These are phyloP conservation scores for Hymenoscyphus infarciens DNA, from an alignment of 2,329 filamentous ascomycete genomes.

Conservation along the genomic window DNA sequence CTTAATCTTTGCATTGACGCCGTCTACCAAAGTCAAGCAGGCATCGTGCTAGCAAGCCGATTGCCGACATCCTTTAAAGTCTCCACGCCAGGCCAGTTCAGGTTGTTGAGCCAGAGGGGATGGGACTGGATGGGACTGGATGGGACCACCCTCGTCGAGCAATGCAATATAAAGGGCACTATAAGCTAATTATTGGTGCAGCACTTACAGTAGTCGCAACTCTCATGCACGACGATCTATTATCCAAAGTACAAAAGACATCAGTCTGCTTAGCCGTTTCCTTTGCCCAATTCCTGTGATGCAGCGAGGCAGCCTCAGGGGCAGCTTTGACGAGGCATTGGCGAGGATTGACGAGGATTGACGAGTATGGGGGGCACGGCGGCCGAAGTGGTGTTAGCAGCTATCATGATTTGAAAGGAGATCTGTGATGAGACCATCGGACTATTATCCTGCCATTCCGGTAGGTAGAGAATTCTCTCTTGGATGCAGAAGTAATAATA, in stretches of 20 bases:
- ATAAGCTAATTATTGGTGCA: conserved; percentile 6
- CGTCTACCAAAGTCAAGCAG: background rate
- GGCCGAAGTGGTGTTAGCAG: conserved; percentile 13
- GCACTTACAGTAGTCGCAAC: background rate
- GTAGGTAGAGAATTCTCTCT: background rate
- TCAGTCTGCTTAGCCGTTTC: conserved; percentile 19
- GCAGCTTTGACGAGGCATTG: background rate
- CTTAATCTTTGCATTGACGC: conserved; percentile 1
- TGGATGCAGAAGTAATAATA: background rate
- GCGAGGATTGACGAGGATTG: background rate
- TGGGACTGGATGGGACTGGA: too few relatives aligned
- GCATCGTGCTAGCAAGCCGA: background rate
- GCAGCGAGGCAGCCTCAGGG: background rate
- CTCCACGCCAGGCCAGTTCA: too few relatives aligned
- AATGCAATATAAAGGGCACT: background rate
- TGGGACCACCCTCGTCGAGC: background rate
- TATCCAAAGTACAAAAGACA: conserved; percentile 23
- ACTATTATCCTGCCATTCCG: background rate
- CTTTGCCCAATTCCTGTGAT: background rate
- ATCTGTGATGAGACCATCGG: conserved; percentile 1
- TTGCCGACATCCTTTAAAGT: background rate
- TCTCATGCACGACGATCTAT: conserved; percentile 20
- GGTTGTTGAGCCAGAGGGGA: background rate
- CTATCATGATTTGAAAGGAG: background rate
- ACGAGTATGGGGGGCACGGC: conserved; percentile 7